phyloP scores from a whole-genome alignment of 441 rosid genomes.

The Erodium trifolium region DNA sequence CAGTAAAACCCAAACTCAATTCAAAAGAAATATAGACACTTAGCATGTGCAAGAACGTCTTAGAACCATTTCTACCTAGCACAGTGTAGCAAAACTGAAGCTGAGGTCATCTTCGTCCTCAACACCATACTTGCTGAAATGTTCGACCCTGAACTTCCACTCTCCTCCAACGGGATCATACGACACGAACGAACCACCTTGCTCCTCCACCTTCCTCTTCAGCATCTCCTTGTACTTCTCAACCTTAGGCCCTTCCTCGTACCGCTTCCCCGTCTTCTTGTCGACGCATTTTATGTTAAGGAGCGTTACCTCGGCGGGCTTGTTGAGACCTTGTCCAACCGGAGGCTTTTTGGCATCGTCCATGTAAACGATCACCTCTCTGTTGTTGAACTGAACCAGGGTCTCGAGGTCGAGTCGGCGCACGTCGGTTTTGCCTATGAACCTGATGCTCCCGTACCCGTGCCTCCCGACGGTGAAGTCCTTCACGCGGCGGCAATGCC shows the following conservation, averaged over 20 bases:
- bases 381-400: slow-evolving; percentile 68
- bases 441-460: slow-evolving; percentile 78
- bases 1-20: too few relatives aligned
- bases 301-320: slow-evolving; percentile 84
- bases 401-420: slow-evolving; percentile 69
- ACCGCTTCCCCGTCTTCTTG: slow-evolving; percentile 61
- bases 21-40: too few relatives aligned
- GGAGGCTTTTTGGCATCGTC: slow-evolving; percentile 88
- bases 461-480: slow-evolving; percentile 84
- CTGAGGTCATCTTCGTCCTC: slow-evolving; percentile 35
- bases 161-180: slow-evolving; percentile 72
- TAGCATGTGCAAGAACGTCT: too few relatives aligned
- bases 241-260: slow-evolving; percentile 53
- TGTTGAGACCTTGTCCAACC: slow-evolving; percentile 86
- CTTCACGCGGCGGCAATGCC: slow-evolving; percentile 58
- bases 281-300: slow-evolving; percentile 87
- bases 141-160: slow-evolving; percentile 86
- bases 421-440: slow-evolving; percentile 84
- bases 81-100: too few relatives aligned
- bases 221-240: slow-evolving; percentile 81
- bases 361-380: slow-evolving; percentile 90
- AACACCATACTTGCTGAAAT: slow-evolving; percentile 69
- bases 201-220: slow-evolving; percentile 74
- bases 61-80: too few relatives aligned
- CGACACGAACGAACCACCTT: slow-evolving; percentile 84